Evolutionary conservation across 768 basidiomycete species (phyloP), one percentile per base, ranked within the genome.

Genomic region (Mrakia frigida): DNA sequence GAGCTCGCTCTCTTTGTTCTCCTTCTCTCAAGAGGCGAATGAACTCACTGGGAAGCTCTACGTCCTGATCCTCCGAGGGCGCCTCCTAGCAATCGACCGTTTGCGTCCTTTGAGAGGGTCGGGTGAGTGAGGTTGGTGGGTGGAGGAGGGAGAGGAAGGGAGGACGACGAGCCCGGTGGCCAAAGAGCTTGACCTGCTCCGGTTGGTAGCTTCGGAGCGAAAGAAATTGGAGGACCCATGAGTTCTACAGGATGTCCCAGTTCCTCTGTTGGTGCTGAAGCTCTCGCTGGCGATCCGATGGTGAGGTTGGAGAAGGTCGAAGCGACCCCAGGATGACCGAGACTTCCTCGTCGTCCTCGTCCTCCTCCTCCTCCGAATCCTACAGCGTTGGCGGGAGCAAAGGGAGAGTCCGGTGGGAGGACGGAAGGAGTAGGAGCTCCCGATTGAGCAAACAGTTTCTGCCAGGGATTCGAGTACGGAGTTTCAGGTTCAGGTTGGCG

Each of bases 401-500:
- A 78, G 1, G 77, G 77, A 43, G 73, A 74, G 50, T 74, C 41
- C 28, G 73, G 53, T 9, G 72, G 63, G 2, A 69, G 31, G 31
- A 78, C 53, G 0, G 73, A 60, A 6, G 77, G 77, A 25, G 77
- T 78, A 18, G 77, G 77, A n/a, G 77, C 77, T 50, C 77, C 77
- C 2, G 77, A 78, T 11, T 37, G 39, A 13, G 73, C 77, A 43
- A 78, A 74, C 10, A 78, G 73, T 50, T 78, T 63, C 39, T 73
- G 72, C 77, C 77, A 78, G 10, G 77, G 77, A 35, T 74, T 78
- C 18, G 63, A 33, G 41, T 61, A 39, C 13, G 67, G 50, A 18
- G 74, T 70, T 7, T 75, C 50, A 10, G 31, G 70, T 25, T 31
- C 35, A 35, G 52, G 39, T 39, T 68, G 65, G 23, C 65, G 65